Evolutionary conservation across 495 filamentous ascomycete genomes (phyloP).

Genomic region (Lasiosphaeria ovina): DNA sequence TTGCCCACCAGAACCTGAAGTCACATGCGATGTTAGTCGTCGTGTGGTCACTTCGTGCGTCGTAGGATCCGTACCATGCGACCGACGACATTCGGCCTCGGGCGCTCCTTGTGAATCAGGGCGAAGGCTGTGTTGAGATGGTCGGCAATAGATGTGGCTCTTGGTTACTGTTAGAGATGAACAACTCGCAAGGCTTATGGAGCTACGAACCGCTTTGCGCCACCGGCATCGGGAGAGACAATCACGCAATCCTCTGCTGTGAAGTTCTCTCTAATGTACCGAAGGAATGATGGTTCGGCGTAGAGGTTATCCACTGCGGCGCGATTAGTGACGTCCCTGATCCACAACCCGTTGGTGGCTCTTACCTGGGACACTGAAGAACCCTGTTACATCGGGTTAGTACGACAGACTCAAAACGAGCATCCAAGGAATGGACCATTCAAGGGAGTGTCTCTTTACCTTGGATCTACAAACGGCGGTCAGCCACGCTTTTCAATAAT

Average conservation of each 20-base stretch:
- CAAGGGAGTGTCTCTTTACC: constrained; percentile 8
- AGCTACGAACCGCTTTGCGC: constrained; percentile 80
- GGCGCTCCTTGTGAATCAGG: constrained; percentile 98
- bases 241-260: constrained; percentile 83
- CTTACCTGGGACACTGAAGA: constrained; percentile 88
- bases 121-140: constrained; percentile 92
- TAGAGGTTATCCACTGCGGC: constrained; percentile 75
- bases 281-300: constrained; percentile 87
- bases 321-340: background rate
- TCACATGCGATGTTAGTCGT: constrained; percentile 25
- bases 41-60: constrained; percentile 51
- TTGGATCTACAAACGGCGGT: constrained; percentile 18
- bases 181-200: background rate
- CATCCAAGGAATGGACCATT: background rate
- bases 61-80: constrained; percentile 84
- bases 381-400: constrained; percentile 57
- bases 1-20: constrained; percentile 74
- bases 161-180: constrained; percentile 14
- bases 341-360: constrained; percentile 26
- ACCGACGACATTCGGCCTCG: constrained; percentile 90
- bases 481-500: background rate
- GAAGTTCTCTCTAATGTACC: constrained; percentile 87
- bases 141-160: constrained; percentile 95
- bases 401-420: background rate
- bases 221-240: constrained; percentile 93